Evolutionary conservation across 1,139 yeast species (phyloP).

Genomic region (Taphrina pruni): DNA sequence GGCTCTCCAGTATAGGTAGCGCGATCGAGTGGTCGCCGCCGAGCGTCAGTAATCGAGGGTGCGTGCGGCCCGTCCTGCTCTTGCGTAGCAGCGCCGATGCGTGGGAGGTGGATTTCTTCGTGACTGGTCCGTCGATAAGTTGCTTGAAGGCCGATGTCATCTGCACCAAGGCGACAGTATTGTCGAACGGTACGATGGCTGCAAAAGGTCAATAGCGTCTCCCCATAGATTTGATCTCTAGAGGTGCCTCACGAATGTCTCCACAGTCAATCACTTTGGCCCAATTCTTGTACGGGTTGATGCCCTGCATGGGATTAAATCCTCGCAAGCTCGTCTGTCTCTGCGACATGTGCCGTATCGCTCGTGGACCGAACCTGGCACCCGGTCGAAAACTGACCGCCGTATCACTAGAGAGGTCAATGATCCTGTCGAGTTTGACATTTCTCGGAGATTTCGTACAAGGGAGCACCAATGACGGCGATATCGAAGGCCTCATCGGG

Average conservation of each 20-base stretch:
- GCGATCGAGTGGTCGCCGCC: slow-evolving; percentile 83
- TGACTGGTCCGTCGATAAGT: slow-evolving; percentile 54
- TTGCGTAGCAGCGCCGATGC: slow-evolving; percentile 22
- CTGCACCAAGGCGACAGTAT: slow-evolving; percentile 68
- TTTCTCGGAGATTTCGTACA: slow-evolving; percentile 47
- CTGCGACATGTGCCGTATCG: slow-evolving; percentile 74
- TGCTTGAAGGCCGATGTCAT: slow-evolving; percentile 72
- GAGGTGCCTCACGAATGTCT: slow-evolving; percentile 65
- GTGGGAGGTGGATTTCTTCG: slow-evolving; percentile 43
- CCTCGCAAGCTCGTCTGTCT: slow-evolving; percentile 71
- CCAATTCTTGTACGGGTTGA: slow-evolving; percentile 71
- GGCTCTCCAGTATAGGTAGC: slow-evolving; percentile 71
- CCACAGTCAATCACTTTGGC: slow-evolving; percentile 76
- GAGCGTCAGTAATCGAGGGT: slow-evolving; percentile 57
- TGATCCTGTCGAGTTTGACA: not conserved
- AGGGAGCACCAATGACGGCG: slow-evolving; percentile 76
- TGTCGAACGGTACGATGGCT: slow-evolving; percentile 69
- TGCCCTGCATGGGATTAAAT: slow-evolving; percentile 69
- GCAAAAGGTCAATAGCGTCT: not conserved
- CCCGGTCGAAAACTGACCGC: slow-evolving; percentile 52
- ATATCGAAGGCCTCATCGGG: slow-evolving; percentile 62
- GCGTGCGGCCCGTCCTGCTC: slow-evolving; percentile 34
- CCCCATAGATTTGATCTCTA: too few relatives aligned
- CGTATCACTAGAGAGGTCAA: slow-evolving; percentile 25
- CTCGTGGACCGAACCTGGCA: slow-evolving; percentile 80